Percentiles rank a stretch among this genome's conserved stretches.
Conservation (phyloP, 2,329 filamentous ascomycete species). For the Epichloe brachyelytri region DNA sequence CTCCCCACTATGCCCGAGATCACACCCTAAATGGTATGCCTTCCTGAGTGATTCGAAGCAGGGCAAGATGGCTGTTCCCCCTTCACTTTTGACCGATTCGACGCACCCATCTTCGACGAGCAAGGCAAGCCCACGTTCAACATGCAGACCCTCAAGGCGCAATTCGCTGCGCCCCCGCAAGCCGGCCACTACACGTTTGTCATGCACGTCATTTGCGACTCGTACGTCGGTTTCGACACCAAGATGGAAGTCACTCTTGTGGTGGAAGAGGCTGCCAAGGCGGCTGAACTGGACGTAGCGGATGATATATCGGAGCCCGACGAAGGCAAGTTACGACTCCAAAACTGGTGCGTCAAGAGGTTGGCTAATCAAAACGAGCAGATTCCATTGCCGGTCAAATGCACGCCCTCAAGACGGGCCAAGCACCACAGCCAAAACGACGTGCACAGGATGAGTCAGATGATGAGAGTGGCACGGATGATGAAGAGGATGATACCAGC, state of each 20-base stretch:
- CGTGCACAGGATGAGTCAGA: conserved; percentile 49
- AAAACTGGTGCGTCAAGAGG: too few species aligned
- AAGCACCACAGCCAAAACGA: conserved; percentile 44
- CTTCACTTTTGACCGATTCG: conserved; percentile 87
- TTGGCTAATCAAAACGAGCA: conserved; percentile 20
- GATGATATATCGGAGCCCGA: conserved; percentile 97
- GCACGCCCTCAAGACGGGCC: conserved; percentile 68
- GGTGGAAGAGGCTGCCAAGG: conserved; percentile 82
- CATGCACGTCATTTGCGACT: conserved; percentile 87
- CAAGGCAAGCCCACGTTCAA: conserved; percentile 81
- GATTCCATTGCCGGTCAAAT: conserved; percentile 87
- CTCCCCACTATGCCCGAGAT: conserved; percentile 81
- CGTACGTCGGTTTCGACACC: conserved; percentile 86
- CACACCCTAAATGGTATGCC: conserved; percentile 81
- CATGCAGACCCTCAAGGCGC: conserved; percentile 92
- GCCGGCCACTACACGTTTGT: conserved; percentile 89
- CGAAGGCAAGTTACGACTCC: conserved; percentile 55
- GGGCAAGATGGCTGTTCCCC: conserved; percentile 95
- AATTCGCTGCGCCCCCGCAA: conserved; percentile 89
- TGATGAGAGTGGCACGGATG: conserved; percentile 72
- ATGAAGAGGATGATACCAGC: conserved; percentile 50
- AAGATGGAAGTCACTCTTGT: conserved; percentile 82
- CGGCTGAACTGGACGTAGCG: conserved; percentile 64
- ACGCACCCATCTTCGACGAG: conserved; percentile 72
- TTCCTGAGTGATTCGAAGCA: conserved; percentile 92